These are phyloP conservation scores for Dendrobium chrysotoxum DNA, from an alignment of 106 monocot species.

Conservation along the genomic window DNA sequence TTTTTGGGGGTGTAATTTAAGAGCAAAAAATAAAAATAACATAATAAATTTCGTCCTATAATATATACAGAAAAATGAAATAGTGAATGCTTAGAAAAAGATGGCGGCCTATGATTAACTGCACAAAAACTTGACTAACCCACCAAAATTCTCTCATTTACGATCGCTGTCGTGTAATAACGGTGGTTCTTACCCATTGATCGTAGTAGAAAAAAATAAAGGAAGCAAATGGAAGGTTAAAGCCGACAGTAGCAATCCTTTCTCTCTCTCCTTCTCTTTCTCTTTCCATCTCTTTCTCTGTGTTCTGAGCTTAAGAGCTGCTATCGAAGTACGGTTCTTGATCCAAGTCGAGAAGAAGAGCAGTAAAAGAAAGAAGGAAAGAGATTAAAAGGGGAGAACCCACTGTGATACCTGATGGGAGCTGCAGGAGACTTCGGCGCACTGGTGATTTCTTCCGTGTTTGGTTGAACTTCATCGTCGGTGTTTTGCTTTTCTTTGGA, in stretches of 20 bases:
- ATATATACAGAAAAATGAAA: neutral
- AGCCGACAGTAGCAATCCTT: slow-evolving; percentile 5
- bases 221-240: slow-evolving; percentile 3
- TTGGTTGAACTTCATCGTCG: neutral
- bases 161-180: neutral
- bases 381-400: neutral
- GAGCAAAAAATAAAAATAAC: neutral
- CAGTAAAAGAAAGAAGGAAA: neutral
- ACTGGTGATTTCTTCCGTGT: neutral
- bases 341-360: slow-evolving; percentile 3
- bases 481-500: neutral
- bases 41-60: neutral
- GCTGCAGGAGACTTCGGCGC: neutral
- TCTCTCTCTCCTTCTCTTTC: neutral
- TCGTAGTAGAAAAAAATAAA: neutral
- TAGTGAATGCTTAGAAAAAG: neutral
- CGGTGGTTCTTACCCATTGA: neutral
- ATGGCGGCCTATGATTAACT: slow-evolving; percentile 3
- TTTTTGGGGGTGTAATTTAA: too few relatives aligned
- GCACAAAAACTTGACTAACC: neutral
- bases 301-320: neutral
- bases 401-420: neutral
- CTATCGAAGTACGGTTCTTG: slow-evolving; percentile 3
- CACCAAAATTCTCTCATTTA: neutral
- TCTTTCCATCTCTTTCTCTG: neutral